Evolutionary conservation across 495 filamentous ascomycete genomes (phyloP).

Genomic region (Penicillium parvum): DNA sequence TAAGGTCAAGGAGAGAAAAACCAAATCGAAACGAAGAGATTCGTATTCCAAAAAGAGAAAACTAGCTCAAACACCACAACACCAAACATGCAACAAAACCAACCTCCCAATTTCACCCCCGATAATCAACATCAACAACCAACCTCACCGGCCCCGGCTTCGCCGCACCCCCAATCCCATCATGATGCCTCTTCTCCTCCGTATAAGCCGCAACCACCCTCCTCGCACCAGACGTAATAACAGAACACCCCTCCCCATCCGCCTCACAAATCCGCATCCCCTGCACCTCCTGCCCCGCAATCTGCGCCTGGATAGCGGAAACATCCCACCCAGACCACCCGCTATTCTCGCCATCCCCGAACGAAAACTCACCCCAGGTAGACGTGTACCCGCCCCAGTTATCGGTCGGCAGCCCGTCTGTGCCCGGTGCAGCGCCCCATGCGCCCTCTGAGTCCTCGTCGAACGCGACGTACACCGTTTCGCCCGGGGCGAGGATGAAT

Average conservation of each 20-base stretch:
- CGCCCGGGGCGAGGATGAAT: conserved; percentile 40
- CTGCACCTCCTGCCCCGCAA: conserved; percentile 28
- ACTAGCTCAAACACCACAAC: neutral
- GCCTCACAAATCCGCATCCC: conserved; percentile 36
- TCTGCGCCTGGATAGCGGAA: conserved; percentile 43
- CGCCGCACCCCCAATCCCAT: conserved; percentile 36
- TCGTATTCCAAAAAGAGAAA: conserved; percentile 4
- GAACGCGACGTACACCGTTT: conserved; percentile 45
- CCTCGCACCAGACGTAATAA: conserved; percentile 25
- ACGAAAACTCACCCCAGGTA: conserved; percentile 46
- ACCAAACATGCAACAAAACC: conserved; percentile 1
- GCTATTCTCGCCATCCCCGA: conserved; percentile 32
- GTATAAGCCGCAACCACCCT: conserved; percentile 34
- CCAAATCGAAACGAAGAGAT: too few relatives aligned
- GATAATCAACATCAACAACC: conserved; percentile 29
- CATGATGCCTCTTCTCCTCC: conserved; percentile 20
- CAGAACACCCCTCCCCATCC: conserved; percentile 29
- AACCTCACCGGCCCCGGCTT: conserved; percentile 29
- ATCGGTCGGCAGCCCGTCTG: conserved; percentile 27
- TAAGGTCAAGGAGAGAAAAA: too few relatives aligned
- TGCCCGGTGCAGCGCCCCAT: conserved; percentile 36
- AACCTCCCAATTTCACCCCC: conserved; percentile 10
- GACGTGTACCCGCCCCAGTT: conserved; percentile 35
- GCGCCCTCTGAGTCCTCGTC: conserved; percentile 43
- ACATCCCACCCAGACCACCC: conserved; percentile 45